Conservation (phyloP, 1,284 basidiomycete genomes). For the Melampsora occidentalis region DNA sequence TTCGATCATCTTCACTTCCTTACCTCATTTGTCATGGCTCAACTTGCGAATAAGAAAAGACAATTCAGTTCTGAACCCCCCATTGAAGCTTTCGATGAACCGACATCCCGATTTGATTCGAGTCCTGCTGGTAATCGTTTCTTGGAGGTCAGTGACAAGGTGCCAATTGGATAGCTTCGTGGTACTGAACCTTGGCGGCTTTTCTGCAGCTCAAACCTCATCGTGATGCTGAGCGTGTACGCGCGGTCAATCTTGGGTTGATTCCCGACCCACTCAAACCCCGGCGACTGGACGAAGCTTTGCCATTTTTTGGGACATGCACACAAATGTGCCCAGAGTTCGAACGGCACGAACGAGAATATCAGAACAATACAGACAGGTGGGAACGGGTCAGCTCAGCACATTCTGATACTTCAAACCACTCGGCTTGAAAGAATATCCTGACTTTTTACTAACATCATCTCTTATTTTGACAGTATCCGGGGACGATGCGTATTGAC, state of each 20-base stretch:
- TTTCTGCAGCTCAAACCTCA: constrained; percentile 56
- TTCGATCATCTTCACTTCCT: too few species aligned
- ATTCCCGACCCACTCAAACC: constrained; percentile 79
- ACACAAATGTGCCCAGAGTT: constrained; percentile 90
- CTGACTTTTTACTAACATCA: constrained; percentile 51
- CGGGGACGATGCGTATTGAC: constrained; percentile 65
- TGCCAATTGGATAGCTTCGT: neutral
- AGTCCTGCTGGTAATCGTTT: constrained; percentile 34
- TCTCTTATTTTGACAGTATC: constrained; percentile 46
- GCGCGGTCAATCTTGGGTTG: constrained; percentile 75
- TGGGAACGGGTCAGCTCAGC: constrained; percentile 71
- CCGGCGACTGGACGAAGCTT: constrained; percentile 78
- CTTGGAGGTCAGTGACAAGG: constrained; percentile 26
- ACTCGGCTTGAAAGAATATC: too few species aligned
- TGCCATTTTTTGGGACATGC: constrained; percentile 85
- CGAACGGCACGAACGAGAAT: constrained; percentile 84
- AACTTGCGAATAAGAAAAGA: neutral
- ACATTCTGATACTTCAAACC: neutral
- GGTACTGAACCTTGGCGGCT: neutral
- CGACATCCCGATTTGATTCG: constrained; percentile 5
- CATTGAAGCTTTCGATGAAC: constrained; percentile 9
- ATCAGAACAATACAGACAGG: constrained; percentile 80
- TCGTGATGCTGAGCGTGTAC: constrained; percentile 70
- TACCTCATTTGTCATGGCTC: neutral
- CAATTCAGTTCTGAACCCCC: neutral